These are phyloP conservation scores for Phaeosphaeria sp. DNA, from an alignment of 2,329 filamentous ascomycete genomes.

Conservation along the genomic window DNA sequence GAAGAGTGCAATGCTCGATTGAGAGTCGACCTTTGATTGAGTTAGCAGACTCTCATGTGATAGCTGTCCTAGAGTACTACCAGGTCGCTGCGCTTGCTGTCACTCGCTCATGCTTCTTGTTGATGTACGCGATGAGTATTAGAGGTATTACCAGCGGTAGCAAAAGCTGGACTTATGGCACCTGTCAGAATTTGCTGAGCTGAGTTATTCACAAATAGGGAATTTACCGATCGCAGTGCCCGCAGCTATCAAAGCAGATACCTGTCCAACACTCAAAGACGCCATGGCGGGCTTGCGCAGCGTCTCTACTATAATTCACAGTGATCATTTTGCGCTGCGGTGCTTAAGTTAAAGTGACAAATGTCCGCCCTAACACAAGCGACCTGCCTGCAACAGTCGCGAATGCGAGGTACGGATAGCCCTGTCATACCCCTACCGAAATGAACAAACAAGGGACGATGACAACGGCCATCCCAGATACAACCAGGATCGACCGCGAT, in stretches of 20 bases:
- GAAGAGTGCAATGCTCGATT: constrained; percentile 37
- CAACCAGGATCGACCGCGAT: not conserved
- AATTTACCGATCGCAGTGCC: not conserved
- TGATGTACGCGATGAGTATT: not conserved
- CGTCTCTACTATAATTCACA: not conserved
- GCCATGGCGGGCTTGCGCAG: not conserved
- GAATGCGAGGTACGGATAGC: not conserved
- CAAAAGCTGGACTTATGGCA: not conserved
- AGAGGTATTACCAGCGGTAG: not conserved
- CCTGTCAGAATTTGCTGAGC: not conserved
- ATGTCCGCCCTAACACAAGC: not conserved
- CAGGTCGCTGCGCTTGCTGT: not conserved
- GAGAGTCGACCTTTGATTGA: not conserved
- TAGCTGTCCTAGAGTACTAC: not conserved
- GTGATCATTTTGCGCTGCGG: not conserved
- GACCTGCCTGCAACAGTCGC: not conserved
- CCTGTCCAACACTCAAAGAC: not conserved
- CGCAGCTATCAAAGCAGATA: not conserved
- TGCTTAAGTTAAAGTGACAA: not conserved
- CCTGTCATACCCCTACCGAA: not conserved
- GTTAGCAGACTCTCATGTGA: not conserved
- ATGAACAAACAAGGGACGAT: not conserved
- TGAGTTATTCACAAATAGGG: not conserved
- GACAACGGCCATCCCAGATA: not conserved
- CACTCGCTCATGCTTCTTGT: not conserved